These are phyloP conservation scores for Coniferiporia sulphurascens DNA, from an alignment of 1,284 basidiomycete species.

Conservation along the genomic window DNA sequence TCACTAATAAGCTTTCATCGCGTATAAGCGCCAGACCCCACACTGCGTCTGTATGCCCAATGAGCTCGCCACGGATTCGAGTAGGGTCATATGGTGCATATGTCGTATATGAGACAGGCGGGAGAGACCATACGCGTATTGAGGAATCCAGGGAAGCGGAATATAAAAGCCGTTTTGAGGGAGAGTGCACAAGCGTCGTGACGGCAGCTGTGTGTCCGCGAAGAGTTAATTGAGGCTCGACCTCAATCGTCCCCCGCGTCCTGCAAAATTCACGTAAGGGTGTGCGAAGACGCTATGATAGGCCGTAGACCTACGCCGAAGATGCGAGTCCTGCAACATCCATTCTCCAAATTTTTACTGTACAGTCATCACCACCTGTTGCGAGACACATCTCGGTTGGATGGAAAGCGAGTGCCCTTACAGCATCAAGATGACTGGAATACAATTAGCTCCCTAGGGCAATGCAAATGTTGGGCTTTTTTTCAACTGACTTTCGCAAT, in stretches of 20 bases:
- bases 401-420: constrained; percentile 86
- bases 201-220: constrained; percentile 93
- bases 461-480: constrained; percentile 6
- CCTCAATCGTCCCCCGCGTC: constrained; percentile 65
- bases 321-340: constrained; percentile 68
- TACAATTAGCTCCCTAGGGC: constrained; percentile 12
- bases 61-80: constrained; percentile 71
- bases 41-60: constrained; percentile 91
- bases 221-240: constrained; percentile 87
- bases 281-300: constrained; percentile 11
- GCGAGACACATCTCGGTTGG: constrained; percentile 79
- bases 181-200: constrained; percentile 83
- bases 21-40: constrained; percentile 86
- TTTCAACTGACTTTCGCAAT: constrained; percentile 71
- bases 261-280: constrained; percentile 33
- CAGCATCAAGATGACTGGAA: constrained; percentile 86
- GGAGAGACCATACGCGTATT: constrained; percentile 87
- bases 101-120: constrained; percentile 64
- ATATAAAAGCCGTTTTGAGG: constrained; percentile 73
- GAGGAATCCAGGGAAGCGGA: constrained; percentile 92
- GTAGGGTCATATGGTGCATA: constrained; percentile 88
- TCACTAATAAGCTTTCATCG: constrained; percentile 78
- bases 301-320: constrained; percentile 50
- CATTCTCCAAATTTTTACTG: constrained; percentile 94
- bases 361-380: constrained; percentile 91